Conservation (phyloP, 495 filamentous ascomycete genomes). For the Tuber melanosporum region DNA sequence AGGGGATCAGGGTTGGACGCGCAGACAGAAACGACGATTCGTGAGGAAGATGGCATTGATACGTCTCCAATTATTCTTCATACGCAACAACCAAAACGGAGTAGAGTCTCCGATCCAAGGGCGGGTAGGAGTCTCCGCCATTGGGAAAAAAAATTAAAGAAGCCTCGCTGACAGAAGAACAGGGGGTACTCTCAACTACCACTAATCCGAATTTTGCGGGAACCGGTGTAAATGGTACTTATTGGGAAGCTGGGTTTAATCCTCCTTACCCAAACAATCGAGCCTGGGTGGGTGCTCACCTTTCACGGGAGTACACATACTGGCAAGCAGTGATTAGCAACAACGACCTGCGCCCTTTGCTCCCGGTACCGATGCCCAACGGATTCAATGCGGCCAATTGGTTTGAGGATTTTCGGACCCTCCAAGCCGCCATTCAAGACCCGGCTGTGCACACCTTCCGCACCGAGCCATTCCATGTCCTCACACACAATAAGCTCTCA, state of each 20-base stretch:
- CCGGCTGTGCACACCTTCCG: neutral
- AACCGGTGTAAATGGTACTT: neutral
- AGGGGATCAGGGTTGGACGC: neutral
- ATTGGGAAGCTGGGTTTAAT: neutral
- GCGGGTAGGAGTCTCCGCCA: neutral
- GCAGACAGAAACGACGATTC: neutral
- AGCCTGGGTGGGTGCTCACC: neutral
- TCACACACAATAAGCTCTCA: neutral
- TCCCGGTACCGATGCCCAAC: neutral
- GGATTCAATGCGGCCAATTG: neutral
- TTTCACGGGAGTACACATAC: neutral
- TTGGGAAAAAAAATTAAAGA: neutral
- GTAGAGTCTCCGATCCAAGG: neutral
- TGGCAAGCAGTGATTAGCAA: neutral
- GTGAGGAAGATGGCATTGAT: slow-evolving; percentile 5
- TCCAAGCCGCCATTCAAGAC: neutral
- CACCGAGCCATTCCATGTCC: neutral
- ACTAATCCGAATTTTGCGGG: neutral
- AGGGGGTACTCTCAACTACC: neutral
- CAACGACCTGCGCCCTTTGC: neutral
- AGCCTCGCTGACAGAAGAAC: neutral
- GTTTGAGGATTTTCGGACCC: neutral
- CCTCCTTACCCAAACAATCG: neutral
- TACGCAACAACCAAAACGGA: neutral
- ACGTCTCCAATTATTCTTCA: neutral